Conservation (phyloP, 495 filamentous ascomycete species). For the Tuber calosporum region DNA sequence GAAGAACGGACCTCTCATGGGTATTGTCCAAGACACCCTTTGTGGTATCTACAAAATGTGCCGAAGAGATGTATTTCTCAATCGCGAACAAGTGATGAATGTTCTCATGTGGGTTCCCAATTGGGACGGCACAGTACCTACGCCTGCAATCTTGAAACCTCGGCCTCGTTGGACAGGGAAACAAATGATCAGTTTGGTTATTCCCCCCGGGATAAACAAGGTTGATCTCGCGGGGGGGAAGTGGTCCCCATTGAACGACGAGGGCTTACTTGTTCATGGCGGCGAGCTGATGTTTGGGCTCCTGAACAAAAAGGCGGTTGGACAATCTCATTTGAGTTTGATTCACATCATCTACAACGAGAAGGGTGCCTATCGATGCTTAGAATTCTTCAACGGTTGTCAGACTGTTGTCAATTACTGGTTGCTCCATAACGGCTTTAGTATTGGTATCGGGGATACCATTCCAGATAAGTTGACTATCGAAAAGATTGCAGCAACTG, state of each 20-base stretch:
- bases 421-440: slow-evolving; percentile 96
- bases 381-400: slow-evolving; percentile 89
- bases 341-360: slow-evolving; percentile 97
- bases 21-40: slow-evolving; percentile 96
- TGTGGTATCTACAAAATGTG: slow-evolving; percentile 96
- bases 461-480: slow-evolving; percentile 82
- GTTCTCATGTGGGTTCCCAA: slow-evolving; percentile 92
- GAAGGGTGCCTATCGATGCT: slow-evolving; percentile 70
- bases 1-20: slow-evolving; percentile 94
- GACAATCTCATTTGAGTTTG: slow-evolving; percentile 76
- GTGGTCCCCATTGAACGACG: slow-evolving; percentile 63
- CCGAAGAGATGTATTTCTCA: slow-evolving; percentile 83
- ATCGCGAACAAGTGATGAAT: slow-evolving; percentile 87
- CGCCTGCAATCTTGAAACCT: slow-evolving; percentile 84
- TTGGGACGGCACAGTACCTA: slow-evolving; percentile 91
- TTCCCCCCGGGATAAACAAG: slow-evolving; percentile 80
- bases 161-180: slow-evolving; percentile 97
- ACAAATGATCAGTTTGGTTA: slow-evolving; percentile 88
- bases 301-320: slow-evolving; percentile 87
- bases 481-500: slow-evolving; percentile 68
- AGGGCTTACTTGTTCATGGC: slow-evolving; percentile 71
- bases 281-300: slow-evolving; percentile 87
- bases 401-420: slow-evolving; percentile 93
- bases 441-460: slow-evolving; percentile 97
- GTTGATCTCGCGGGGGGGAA: slow-evolving; percentile 53